Evolutionary conservation across 176 grass and related monocot species (phyloP), one percentile per base, ranked within the genome.

Genomic region (Oryza punctata): DNA sequence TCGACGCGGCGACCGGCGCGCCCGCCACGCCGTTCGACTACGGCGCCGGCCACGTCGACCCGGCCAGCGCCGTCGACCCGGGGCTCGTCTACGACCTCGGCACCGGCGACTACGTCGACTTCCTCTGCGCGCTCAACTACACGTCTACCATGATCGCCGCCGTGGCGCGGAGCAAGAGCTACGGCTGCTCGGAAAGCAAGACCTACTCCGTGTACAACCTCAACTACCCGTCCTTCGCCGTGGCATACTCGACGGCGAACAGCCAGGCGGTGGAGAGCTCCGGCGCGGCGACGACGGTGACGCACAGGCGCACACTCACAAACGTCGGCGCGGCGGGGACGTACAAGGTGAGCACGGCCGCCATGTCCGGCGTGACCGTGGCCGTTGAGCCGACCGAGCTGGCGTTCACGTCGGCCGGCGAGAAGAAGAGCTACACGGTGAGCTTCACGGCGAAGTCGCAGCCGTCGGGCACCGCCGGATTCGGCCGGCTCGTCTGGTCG

Each of bases 151-250:
- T 91, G 86, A 94, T 99, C 76, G 93, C 96, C 40, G 70, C 61
- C 72, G 77, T 98, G 63, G 65, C 96, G 14, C 77, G 90, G 40
- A 75, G 82, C 33, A 50, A 59, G 43, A 64, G 32, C 73, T 85
- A 82, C 65, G 9, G 71, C 3, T 98, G 95, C 76, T 72, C 54
- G 23, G 89, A 50, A 3, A 75, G 69, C 68, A 91, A 47, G 79
- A 46, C 81, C 18, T 98, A 98, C 85, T 57, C 91, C 21, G 63
- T 95, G 2, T 60, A 87, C 18, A 37, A 72, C 18, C 89, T 98
- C 64, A 98, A 98, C 83, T 98, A 98, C 84, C 95, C 95, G 45
- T 98, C 95, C 61, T 98, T 98, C 70, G 73, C 87, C 4, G 85
- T 93, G 19, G 79, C 67, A 0, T 98, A 93, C 77, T 78, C 84